A percentile compares a stretch with the other conserved stretches of the same genome.
Conservation (phyloP, 2,329 filamentous ascomycete genomes). For the Talaromyces sp. region DNA sequence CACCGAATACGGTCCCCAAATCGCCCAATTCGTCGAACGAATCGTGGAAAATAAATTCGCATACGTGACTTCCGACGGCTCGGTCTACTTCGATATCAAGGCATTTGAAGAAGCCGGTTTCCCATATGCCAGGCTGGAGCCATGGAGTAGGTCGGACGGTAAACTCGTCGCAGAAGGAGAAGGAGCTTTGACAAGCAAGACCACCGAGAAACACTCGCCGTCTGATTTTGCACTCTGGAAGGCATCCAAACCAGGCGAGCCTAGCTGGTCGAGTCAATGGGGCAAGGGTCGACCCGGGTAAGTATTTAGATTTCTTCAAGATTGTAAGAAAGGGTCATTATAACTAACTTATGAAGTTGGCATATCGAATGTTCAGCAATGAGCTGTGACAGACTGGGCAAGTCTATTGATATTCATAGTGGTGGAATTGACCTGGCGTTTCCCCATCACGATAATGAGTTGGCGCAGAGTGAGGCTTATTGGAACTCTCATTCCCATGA, state of each 20-base stretch:
- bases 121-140: conserved; percentile 79
- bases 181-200: conserved; percentile 66
- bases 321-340: too few relatives aligned
- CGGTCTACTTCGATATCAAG: conserved; percentile 89
- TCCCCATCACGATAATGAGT: conserved; percentile 89
- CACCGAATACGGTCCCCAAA: conserved; percentile 88
- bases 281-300: conserved; percentile 81
- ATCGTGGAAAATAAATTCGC: conserved; percentile 84
- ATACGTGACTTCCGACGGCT: conserved; percentile 72
- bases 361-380: conserved; percentile 97
- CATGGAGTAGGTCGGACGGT: conserved; percentile 81
- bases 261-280: conserved; percentile 85
- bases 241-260: conserved; percentile 85
- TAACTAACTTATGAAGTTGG: conserved; percentile 49
- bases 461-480: conserved; percentile 88
- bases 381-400: conserved; percentile 83
- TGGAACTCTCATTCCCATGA: conserved; percentile 53
- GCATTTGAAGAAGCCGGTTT: conserved; percentile 83
- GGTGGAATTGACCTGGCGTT: conserved; percentile 90
- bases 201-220: conserved; percentile 67
- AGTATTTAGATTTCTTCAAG: too few relatives aligned
- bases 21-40: conserved; percentile 77
- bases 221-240: conserved; percentile 96
- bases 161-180: conserved; percentile 85
- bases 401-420: conserved; percentile 86